Percentiles rank a stretch among this genome's conserved stretches.
phyloP scores from a whole-genome alignment of 2,329 filamentous ascomycete genomes.

The Pyrenophora teres region DNA sequence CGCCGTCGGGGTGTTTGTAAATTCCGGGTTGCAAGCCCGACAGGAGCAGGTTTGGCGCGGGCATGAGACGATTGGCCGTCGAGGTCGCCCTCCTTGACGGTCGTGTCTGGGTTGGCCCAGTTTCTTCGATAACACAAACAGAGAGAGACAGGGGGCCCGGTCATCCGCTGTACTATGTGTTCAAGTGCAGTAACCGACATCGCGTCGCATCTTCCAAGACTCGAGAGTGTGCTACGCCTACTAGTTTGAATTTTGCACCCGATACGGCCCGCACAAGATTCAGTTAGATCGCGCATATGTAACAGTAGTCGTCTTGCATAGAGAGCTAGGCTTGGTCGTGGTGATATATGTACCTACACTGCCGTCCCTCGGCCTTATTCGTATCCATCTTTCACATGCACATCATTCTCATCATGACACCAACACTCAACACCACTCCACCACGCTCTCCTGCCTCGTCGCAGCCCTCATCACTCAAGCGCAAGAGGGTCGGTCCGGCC shows the following conservation, averaged over 20 bases:
- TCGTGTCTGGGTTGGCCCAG: too few species aligned
- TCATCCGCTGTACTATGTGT: conserved; percentile 1
- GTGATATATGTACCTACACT: conserved; percentile 5
- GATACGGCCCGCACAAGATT: conserved; percentile 14
- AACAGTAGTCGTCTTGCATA: conserved; percentile 5
- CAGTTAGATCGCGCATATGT: conserved; percentile 14
- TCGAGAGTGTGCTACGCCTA: conserved; percentile 18
- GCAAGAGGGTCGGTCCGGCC: conserved; percentile 38
- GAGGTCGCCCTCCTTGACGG: neutral
- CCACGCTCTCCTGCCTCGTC: conserved; percentile 8
- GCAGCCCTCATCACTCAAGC: conserved; percentile 32
- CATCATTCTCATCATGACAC: conserved; percentile 17
- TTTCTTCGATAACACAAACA: too few species aligned
- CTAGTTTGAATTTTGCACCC: conserved; percentile 9
- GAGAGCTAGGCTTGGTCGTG: conserved; percentile 8
- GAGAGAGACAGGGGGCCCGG: conserved; percentile 5
- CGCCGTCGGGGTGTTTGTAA: conserved; percentile 4
- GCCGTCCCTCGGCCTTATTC: conserved; percentile 5
- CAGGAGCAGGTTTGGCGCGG: neutral
- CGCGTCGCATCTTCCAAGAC: conserved; percentile 14
- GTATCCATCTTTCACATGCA: neutral
- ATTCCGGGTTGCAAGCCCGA: conserved; percentile 1
- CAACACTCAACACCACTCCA: conserved; percentile 14
- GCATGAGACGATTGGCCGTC: neutral
- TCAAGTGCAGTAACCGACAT: neutral